Percentiles rank a stretch among this genome's conserved stretches.
phyloP scores from a whole-genome alignment of 805 yeast species.

The Barnettozyma botsteinii region DNA sequence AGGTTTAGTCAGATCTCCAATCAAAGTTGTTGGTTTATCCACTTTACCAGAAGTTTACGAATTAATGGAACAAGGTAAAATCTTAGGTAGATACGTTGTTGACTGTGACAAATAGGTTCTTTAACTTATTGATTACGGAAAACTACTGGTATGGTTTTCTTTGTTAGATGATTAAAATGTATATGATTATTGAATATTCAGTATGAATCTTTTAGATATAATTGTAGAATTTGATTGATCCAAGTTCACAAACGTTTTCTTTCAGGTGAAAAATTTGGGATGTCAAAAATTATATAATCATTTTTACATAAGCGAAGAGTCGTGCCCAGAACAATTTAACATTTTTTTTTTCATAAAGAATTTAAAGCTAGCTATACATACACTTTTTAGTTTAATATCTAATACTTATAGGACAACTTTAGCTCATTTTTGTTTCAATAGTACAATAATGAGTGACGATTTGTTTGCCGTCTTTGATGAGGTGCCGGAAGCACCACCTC shows the following conservation, averaged over 20 bases:
- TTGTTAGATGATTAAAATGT: background rate
- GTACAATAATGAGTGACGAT: conserved; percentile 36
- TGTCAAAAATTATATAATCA: background rate
- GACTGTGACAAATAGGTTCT: conserved; percentile 52
- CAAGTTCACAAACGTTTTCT: no score
- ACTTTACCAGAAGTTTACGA: conserved; percentile 66
- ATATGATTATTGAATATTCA: conserved; percentile 2
- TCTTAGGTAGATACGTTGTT: conserved; percentile 82
- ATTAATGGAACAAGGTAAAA: conserved; percentile 75
- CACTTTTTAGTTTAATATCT: no score
- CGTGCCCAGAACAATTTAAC: conserved; percentile 2
- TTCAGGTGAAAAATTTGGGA: background rate
- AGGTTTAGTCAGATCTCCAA: conserved; percentile 67
- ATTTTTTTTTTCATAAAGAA: background rate
- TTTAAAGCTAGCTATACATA: background rate
- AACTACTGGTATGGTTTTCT: conserved; percentile 6
- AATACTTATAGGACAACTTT: no score
- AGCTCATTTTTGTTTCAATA: background rate
- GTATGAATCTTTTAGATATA: background rate
- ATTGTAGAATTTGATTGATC: background rate
- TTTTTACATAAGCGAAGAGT: conserved; percentile 8
- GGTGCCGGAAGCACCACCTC: conserved; percentile 35
- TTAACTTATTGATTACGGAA: background rate
- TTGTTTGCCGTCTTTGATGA: conserved; percentile 60
- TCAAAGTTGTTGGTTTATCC: conserved; percentile 70